These are phyloP conservation scores for Penicillium malachiteum DNA, from an alignment of 495 filamentous ascomycete species.

Conservation along the genomic window DNA sequence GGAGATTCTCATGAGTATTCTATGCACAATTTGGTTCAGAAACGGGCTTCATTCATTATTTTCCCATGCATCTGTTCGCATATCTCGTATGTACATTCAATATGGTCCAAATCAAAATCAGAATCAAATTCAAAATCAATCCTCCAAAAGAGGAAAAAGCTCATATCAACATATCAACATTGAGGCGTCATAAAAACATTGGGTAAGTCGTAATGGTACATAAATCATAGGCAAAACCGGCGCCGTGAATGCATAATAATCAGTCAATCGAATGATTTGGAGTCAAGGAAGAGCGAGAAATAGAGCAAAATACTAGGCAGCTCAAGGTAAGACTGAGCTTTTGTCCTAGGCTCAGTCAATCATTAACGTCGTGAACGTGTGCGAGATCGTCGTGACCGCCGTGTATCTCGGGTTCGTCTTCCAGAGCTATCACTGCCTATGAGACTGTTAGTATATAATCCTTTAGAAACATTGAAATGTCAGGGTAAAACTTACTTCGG, in stretches of 20 bases:
- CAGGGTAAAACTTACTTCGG: conserved; percentile 38
- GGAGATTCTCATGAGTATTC: neutral
- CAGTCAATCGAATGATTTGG: neutral
- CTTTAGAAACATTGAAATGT: neutral
- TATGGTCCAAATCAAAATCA: neutral
- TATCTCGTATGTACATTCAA: conserved; percentile 36
- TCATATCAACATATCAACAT: conserved; percentile 22
- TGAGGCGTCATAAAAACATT: conserved; percentile 14
- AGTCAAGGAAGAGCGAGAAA: neutral
- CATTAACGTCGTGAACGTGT: conserved; percentile 34
- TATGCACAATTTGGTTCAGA: neutral
- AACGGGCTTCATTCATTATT: conserved; percentile 4
- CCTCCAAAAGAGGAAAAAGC: conserved; percentile 2
- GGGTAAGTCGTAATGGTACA: conserved; percentile 38
- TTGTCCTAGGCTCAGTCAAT: neutral
- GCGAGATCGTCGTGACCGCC: conserved; percentile 43
- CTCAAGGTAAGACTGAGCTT: too few species aligned
- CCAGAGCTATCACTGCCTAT: conserved; percentile 52
- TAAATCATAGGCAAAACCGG: conserved; percentile 17
- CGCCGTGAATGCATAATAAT: conserved; percentile 32
- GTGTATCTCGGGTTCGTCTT: conserved; percentile 46
- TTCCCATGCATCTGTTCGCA: conserved; percentile 10
- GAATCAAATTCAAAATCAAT: conserved; percentile 14
- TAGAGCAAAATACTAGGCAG: neutral
- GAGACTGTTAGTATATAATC: conserved; percentile 10